phyloP scores from a whole-genome alignment of 805 yeast genomes.

The Ogataea paraovalis region DNA sequence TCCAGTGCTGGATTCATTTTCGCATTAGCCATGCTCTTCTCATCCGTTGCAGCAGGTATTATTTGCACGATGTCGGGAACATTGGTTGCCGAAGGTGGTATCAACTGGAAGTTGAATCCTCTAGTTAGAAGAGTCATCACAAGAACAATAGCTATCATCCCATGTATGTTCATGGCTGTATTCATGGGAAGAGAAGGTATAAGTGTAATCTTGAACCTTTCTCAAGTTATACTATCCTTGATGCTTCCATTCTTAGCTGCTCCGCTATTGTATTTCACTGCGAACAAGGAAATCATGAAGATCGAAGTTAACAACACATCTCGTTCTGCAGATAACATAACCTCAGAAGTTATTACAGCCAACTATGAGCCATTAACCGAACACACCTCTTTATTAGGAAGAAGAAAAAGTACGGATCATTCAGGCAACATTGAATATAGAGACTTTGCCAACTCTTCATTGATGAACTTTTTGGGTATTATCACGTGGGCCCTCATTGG shows the following conservation, averaged over 20 bases:
- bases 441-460: constrained; percentile 62
- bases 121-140: constrained; percentile 78
- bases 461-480: constrained; percentile 47
- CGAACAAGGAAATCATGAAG: constrained; percentile 64
- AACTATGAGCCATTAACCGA: neutral
- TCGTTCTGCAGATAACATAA: neutral
- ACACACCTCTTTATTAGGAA: constrained; percentile 7
- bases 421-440: constrained; percentile 28
- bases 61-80: constrained; percentile 94
- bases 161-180: constrained; percentile 70
- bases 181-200: constrained; percentile 73
- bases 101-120: constrained; percentile 76
- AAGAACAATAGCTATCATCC: constrained; percentile 72
- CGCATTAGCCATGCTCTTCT: constrained; percentile 76
- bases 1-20: constrained; percentile 79
- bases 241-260: constrained; percentile 81
- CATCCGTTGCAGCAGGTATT: constrained; percentile 90
- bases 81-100: constrained; percentile 86
- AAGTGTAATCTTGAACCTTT: constrained; percentile 68
- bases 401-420: constrained; percentile 14
- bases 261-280: constrained; percentile 80
- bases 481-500: constrained; percentile 69
- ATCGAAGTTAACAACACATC: constrained; percentile 35
- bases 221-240: constrained; percentile 81
- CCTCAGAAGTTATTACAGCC: neutral